A percentile compares a stretch with the other conserved stretches of the same genome.
phyloP scores from a whole-genome alignment of 345 rosid genomes.

The Citrus sp. region DNA sequence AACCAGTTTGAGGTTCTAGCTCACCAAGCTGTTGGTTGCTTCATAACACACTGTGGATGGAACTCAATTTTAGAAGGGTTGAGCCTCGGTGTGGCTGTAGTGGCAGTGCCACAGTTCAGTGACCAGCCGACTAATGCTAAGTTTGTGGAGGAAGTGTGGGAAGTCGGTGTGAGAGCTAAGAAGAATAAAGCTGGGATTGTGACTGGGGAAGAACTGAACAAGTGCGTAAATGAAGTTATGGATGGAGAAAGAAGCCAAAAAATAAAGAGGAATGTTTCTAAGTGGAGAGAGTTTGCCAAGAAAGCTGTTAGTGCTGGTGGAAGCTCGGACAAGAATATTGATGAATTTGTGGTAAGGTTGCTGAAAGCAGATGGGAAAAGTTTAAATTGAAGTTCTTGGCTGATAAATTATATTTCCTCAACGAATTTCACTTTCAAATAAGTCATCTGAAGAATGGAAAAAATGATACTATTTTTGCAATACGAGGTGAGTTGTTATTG shows the following conservation, averaged over 20 bases:
- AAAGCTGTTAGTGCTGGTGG: slow-evolving; percentile 43
- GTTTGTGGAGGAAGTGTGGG: slow-evolving; percentile 42
- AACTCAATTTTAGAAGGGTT: slow-evolving; percentile 44
- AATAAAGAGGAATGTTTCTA: slow-evolving; percentile 24
- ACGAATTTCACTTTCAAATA: too few relatives aligned
- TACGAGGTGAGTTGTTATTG: not conserved
- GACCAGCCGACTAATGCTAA: slow-evolving; percentile 52
- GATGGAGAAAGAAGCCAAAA: slow-evolving; percentile 34
- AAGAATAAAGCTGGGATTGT: slow-evolving; percentile 26
- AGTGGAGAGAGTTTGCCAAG: slow-evolving; percentile 38
- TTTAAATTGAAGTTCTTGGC: not conserved
- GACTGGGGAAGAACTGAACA: slow-evolving; percentile 27
- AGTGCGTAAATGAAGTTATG: slow-evolving; percentile 32
- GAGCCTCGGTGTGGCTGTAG: slow-evolving; percentile 45
- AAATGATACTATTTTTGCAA: too few relatives aligned
- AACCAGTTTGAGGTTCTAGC: slow-evolving; percentile 47
- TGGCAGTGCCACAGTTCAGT: slow-evolving; percentile 32
- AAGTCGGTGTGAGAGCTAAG: slow-evolving; percentile 37
- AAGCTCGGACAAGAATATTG: slow-evolving; percentile 30
- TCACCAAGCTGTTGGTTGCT: slow-evolving; percentile 42
- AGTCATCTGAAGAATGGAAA: too few relatives aligned
- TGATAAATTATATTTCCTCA: not conserved
- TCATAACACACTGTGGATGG: slow-evolving; percentile 51
- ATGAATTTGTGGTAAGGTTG: slow-evolving; percentile 30
- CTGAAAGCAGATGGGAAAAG: slow-evolving; percentile 1